Evolutionary conservation across 495 filamentous ascomycete species (phyloP).

Genomic region (Talaromyces proteolyticus): DNA sequence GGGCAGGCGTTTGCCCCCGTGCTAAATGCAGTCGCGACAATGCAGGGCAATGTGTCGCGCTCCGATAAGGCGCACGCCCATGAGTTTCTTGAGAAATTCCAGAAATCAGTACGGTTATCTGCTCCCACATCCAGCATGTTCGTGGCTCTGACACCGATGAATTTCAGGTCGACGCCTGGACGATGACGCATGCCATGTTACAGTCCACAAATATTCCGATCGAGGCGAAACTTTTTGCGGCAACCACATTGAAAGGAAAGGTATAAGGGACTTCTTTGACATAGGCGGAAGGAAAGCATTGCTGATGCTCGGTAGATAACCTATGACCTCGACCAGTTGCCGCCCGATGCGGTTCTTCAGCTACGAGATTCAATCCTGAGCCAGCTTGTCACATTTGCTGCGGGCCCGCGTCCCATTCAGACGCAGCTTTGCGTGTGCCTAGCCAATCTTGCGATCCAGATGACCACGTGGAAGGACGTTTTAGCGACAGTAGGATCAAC

Average conservation of each 20-base stretch:
- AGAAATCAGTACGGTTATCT: slow-evolving; percentile 89
- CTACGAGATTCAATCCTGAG: slow-evolving; percentile 78
- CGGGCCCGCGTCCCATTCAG: slow-evolving; percentile 84
- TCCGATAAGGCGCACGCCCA: slow-evolving; percentile 84
- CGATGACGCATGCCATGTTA: slow-evolving; percentile 75
- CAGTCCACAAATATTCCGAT: slow-evolving; percentile 65
- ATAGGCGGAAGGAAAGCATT: neutral
- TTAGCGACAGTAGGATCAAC: slow-evolving; percentile 70
- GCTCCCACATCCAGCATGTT: slow-evolving; percentile 1
- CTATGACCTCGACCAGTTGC: slow-evolving; percentile 82
- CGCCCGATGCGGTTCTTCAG: slow-evolving; percentile 61
- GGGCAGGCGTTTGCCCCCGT: slow-evolving; percentile 76
- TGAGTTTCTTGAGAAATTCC: slow-evolving; percentile 87
- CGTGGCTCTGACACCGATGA: slow-evolving; percentile 7
- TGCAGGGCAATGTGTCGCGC: slow-evolving; percentile 78
- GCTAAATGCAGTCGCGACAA: slow-evolving; percentile 79
- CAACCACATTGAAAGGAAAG: slow-evolving; percentile 96
- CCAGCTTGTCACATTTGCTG: slow-evolving; percentile 69
- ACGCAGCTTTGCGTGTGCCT: slow-evolving; percentile 94
- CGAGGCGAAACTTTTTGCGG: slow-evolving; percentile 90
- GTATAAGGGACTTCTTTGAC: slow-evolving; percentile 41
- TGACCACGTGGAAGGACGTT: slow-evolving; percentile 94
- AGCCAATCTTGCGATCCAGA: slow-evolving; percentile 91
- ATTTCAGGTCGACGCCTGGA: slow-evolving; percentile 79
- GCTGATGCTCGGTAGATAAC: slow-evolving; percentile 51